Percentiles rank a stretch among this genome's conserved stretches.
These are phyloP conservation scores for Trichoderma atrobrunneum DNA, from an alignment of 2,329 filamentous ascomycete species.

Conservation along the genomic window DNA sequence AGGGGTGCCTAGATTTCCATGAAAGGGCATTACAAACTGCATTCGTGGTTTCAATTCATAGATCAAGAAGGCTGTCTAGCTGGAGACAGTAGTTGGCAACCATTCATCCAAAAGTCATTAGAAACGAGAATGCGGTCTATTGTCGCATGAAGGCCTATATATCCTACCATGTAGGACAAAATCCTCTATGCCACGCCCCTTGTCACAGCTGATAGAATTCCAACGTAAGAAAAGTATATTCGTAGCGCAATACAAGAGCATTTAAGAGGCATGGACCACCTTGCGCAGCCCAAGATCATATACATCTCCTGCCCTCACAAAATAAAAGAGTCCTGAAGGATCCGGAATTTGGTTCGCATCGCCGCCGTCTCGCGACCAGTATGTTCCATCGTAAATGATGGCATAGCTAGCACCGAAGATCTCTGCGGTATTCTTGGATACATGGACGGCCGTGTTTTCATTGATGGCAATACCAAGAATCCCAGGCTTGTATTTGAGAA, in stretches of 20 bases:
- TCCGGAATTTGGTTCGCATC: conserved; percentile 4
- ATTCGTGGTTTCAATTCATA: neutral
- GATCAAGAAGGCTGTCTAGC: neutral
- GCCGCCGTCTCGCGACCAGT: conserved; percentile 1
- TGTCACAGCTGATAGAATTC: neutral
- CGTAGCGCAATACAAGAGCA: neutral
- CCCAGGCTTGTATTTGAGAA: conserved; percentile 8
- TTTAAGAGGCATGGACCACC: neutral
- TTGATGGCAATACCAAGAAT: conserved; percentile 5
- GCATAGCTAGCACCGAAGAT: conserved; percentile 6
- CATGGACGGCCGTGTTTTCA: neutral
- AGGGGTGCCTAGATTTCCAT: neutral
- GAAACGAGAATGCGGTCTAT: neutral
- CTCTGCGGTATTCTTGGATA: neutral
- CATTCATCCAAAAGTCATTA: neutral
- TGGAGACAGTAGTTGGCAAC: neutral
- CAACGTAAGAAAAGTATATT: neutral
- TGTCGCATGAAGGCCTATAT: neutral
- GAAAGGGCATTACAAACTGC: neutral
- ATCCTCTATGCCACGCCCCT: neutral
- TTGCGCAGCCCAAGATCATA: conserved; percentile 5
- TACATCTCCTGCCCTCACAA: neutral
- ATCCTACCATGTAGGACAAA: neutral
- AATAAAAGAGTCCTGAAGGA: neutral
- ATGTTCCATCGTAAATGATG: conserved; percentile 12